Base-by-base conservation (phyloP, 2,329 filamentous ascomycete species). In the Ophiostoma montium region DNA sequence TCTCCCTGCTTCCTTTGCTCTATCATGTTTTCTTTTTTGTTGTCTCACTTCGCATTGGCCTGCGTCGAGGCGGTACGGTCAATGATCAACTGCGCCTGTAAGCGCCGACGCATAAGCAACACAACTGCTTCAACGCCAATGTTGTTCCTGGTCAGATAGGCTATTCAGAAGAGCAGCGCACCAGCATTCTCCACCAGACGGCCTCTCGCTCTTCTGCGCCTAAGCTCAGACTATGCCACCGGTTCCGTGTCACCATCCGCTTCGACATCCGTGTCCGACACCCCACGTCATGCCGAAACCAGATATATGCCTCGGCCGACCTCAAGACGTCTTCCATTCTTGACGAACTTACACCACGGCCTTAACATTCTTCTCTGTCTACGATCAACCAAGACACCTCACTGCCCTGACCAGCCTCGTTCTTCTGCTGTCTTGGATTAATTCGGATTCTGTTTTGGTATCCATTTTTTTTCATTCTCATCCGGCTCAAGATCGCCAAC, bases 61-160 rank as follows among this genome's bases (percentile, higher is more conserved):
- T 31, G 23, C 39, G 7, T 16, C 39, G 15, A 42, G 16, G 23
- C 23, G 39, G 21, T 23, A 21, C 23, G 23, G 30, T 23, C 23
- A 27, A 39, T 50, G 35, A 23, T 19, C 48, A 21, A 31, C 44
- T 32, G 33, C 32, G 31, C 16, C 35, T 41, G 38, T 19, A 32
- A 38, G 49, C 33, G 23, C 32, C 19, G 46, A 18, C 49, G 38
- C 49, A 50, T 45, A 35, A 33, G 39, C 38, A 27, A 18, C 39
- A 12, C n/a, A 30, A 5, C 45, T 43, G 27, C 45, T 39, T 13
- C 38, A 31, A 33, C 39, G 47, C 23, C 21, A 35, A 45, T 39
- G 43, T 36, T 19, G 27, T 18, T 21, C 23, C 8, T 27, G 23
- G 5, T 27, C 23, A 27, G 23, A 27, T n/a, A n/a, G n/a, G n/a